Evolutionary conservation across 2,329 filamentous ascomycete species (phyloP).

Genomic region (Trichoderma sp.): DNA sequence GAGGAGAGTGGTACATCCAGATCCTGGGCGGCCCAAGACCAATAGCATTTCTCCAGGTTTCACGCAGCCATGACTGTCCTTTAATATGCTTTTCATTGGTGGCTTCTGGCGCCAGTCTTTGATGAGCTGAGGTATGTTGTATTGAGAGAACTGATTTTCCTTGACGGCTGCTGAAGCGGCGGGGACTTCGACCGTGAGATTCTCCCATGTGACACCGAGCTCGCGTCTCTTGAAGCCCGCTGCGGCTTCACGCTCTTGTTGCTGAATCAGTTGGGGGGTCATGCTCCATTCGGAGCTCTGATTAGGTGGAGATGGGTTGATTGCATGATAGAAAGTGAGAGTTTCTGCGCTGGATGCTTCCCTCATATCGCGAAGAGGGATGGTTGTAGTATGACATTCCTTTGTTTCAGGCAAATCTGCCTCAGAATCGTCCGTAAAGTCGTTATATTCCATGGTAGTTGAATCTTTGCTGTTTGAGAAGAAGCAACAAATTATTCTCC

Average conservation of each 20-base stretch:
- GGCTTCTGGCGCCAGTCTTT: background rate
- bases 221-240: background rate
- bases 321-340: background rate
- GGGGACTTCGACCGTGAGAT: background rate
- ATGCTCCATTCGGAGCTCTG: background rate
- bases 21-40: slow-evolving; percentile 64
- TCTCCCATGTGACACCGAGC: background rate
- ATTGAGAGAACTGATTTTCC: background rate
- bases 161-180: background rate
- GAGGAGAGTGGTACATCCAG: slow-evolving; percentile 68
- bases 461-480: background rate
- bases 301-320: background rate
- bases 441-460: background rate
- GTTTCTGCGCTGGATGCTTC: background rate
- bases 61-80: slow-evolving; percentile 56
- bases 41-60: slow-evolving; percentile 71
- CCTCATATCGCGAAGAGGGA: background rate
- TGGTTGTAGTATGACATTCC: background rate
- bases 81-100: background rate
- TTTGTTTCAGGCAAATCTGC: background rate
- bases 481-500: background rate
- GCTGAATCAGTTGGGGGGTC: background rate
- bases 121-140: background rate
- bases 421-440: background rate
- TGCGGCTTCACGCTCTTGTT: background rate